A percentile compares a stretch with the other conserved stretches of the same genome.
Evolutionary conservation across 2,329 filamentous ascomycete genomes (phyloP).

Genomic region (Penicillium sp.): DNA sequence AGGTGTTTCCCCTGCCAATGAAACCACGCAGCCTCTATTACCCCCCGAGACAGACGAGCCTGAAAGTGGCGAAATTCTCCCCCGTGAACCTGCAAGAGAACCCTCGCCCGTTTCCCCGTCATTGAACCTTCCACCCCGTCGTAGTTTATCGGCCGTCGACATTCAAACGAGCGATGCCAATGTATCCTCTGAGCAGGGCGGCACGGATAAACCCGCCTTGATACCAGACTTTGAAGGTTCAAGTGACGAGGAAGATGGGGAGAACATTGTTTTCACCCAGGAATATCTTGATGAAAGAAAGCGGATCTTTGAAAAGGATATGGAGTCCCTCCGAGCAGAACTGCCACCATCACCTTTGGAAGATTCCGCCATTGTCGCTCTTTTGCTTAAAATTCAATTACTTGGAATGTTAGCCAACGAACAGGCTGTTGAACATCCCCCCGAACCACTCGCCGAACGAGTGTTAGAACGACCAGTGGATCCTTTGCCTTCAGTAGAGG

Average conservation of each 20-base stretch:
- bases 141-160: slow-evolving; percentile 7
- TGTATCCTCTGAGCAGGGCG: slow-evolving; percentile 2
- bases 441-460: background rate
- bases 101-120: slow-evolving; percentile 11
- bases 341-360: slow-evolving; percentile 43
- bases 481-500: slow-evolving; percentile 15
- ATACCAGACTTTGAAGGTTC: slow-evolving; percentile 36
- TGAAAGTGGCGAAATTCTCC: slow-evolving; percentile 2
- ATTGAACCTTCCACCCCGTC: slow-evolving; percentile 15
- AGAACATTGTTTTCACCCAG: slow-evolving; percentile 45
- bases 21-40: slow-evolving; percentile 14
- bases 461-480: slow-evolving; percentile 11
- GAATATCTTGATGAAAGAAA: slow-evolving; percentile 48
- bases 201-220: slow-evolving; percentile 14
- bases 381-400: slow-evolving; percentile 45
- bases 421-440: slow-evolving; percentile 11
- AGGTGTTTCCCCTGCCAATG: slow-evolving; percentile 14
- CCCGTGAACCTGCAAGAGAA: slow-evolving; percentile 1
- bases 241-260: slow-evolving; percentile 47
- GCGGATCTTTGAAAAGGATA: slow-evolving; percentile 45
- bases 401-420: slow-evolving; percentile 43
- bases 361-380: slow-evolving; percentile 40
- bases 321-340: slow-evolving; percentile 42
- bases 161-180: slow-evolving; percentile 4
- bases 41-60: background rate